These are phyloP conservation scores for Calocybe gambosa DNA, from an alignment of 1,284 basidiomycete species.

Conservation along the genomic window DNA sequence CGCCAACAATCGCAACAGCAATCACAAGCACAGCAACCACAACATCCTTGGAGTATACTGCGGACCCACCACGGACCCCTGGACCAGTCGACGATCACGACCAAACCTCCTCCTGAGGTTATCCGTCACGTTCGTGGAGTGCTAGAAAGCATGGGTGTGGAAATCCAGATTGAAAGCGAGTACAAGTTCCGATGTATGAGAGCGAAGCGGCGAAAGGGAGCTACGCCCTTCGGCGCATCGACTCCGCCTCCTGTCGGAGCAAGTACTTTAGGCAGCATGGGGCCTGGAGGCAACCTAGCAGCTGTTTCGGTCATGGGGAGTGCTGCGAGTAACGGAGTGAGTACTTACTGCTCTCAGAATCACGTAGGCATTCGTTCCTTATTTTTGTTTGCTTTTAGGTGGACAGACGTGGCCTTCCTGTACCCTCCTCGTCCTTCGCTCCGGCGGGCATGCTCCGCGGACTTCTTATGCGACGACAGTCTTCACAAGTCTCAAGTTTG, in stretches of 20 bases:
- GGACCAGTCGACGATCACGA: slow-evolving; percentile 89
- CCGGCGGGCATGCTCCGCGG: slow-evolving; percentile 79
- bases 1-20: slow-evolving; percentile 5
- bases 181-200: slow-evolving; percentile 84
- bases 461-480: slow-evolving; percentile 81
- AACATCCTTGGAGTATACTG: slow-evolving; percentile 41
- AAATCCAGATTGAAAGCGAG: slow-evolving; percentile 81
- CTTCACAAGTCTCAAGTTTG: slow-evolving; percentile 64
- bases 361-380: slow-evolving; percentile 2
- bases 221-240: slow-evolving; percentile 27
- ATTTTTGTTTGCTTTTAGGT: slow-evolving; percentile 38
- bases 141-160: slow-evolving; percentile 86
- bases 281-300: slow-evolving; percentile 40
- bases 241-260: slow-evolving; percentile 17
- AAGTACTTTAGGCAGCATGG: slow-evolving; percentile 22
- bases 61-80: slow-evolving; percentile 90
- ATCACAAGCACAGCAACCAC: not conserved
- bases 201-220: slow-evolving; percentile 61
- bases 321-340: slow-evolving; percentile 75
- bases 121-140: slow-evolving; percentile 80
- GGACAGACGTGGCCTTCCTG: slow-evolving; percentile 76
- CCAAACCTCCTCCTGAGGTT: slow-evolving; percentile 78
- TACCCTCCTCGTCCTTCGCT: slow-evolving; percentile 63
- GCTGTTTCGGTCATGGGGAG: slow-evolving; percentile 75
- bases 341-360: slow-evolving; percentile 25